Evolutionary conservation across 164 flowering plant genomes (phyloP).

Genomic region (Paratinospora sagittata): DNA sequence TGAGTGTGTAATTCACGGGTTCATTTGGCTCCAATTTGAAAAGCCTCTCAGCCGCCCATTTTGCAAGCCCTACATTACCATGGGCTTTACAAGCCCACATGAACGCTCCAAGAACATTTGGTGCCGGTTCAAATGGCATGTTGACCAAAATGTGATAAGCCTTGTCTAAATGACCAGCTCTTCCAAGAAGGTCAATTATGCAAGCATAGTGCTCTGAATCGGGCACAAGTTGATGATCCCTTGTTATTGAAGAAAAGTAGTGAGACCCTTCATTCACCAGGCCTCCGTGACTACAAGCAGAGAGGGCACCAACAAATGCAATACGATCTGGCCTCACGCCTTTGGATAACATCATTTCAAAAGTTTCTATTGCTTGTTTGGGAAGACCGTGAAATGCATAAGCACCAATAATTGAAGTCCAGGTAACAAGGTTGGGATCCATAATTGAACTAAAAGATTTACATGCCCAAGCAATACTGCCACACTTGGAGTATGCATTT

Average conservation of each 20-base stretch:
- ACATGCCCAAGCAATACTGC: slow-evolving; percentile 36
- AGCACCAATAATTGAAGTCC: slow-evolving; percentile 58
- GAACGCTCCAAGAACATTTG: slow-evolving; percentile 43
- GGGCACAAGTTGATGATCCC: slow-evolving; percentile 35
- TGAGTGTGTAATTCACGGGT: slow-evolving; percentile 36
- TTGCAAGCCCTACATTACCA: slow-evolving; percentile 33
- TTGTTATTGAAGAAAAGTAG: slow-evolving; percentile 46
- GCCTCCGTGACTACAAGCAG: slow-evolving; percentile 71
- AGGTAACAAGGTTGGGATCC: slow-evolving; percentile 46
- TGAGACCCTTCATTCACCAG: slow-evolving; percentile 42
- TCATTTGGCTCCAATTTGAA: slow-evolving; percentile 41
- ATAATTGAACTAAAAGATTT: slow-evolving; percentile 27
- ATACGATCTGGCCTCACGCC: slow-evolving; percentile 46
- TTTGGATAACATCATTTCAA: slow-evolving; percentile 41
- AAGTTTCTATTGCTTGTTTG: slow-evolving; percentile 32
- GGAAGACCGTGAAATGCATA: slow-evolving; percentile 52
- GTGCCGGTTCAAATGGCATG: slow-evolving; percentile 31
- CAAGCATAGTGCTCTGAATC: slow-evolving; percentile 62
- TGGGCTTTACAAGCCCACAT: slow-evolving; percentile 54
- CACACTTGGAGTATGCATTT: slow-evolving; percentile 58
- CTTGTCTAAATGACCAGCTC: slow-evolving; percentile 52
- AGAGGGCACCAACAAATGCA: slow-evolving; percentile 52
- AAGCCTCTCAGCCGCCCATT: slow-evolving; percentile 54
- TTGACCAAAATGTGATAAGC: slow-evolving; percentile 36
- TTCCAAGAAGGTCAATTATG: slow-evolving; percentile 58